Conservation (phyloP, 495 filamentous ascomycete genomes). For the Daldinia childiae region DNA sequence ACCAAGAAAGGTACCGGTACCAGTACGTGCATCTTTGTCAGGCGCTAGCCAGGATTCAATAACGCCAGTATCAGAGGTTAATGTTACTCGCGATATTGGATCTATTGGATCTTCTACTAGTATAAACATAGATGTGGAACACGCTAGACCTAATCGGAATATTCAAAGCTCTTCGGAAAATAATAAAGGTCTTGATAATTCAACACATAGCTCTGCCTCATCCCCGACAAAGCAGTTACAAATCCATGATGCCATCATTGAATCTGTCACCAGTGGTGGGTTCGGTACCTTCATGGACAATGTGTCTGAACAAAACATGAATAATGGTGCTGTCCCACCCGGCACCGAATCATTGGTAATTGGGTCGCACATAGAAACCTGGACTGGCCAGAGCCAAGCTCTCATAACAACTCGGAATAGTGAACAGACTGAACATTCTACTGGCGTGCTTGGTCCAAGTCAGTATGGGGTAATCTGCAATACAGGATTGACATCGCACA, state of each 20-base stretch:
- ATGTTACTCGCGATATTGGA: not conserved
- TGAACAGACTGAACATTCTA: not conserved
- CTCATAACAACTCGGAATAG: constrained; percentile 1
- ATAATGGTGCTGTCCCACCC: not conserved
- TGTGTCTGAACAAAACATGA: not conserved
- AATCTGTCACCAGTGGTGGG: not conserved
- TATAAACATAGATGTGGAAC: not conserved
- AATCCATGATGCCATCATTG: constrained; percentile 1
- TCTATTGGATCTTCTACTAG: not conserved
- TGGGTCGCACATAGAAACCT: not conserved
- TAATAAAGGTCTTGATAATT: not conserved
- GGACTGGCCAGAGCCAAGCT: not conserved
- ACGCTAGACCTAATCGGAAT: not conserved
- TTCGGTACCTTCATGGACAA: not conserved
- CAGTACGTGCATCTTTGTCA: not conserved
- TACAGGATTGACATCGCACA: not conserved
- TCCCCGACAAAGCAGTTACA: not conserved
- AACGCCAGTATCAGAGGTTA: not conserved
- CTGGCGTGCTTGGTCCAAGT: not conserved
- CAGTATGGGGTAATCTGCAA: not conserved
- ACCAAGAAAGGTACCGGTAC: not conserved
- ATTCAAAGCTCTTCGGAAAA: not conserved
- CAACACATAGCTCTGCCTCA: not conserved
- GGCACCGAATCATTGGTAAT: not conserved
- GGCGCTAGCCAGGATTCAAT: not conserved